Evolutionary conservation across 2,329 filamentous ascomycete genomes (phyloP), one percentile per base, ranked within the genome.

Genomic region (Aspergillus sp.): DNA sequence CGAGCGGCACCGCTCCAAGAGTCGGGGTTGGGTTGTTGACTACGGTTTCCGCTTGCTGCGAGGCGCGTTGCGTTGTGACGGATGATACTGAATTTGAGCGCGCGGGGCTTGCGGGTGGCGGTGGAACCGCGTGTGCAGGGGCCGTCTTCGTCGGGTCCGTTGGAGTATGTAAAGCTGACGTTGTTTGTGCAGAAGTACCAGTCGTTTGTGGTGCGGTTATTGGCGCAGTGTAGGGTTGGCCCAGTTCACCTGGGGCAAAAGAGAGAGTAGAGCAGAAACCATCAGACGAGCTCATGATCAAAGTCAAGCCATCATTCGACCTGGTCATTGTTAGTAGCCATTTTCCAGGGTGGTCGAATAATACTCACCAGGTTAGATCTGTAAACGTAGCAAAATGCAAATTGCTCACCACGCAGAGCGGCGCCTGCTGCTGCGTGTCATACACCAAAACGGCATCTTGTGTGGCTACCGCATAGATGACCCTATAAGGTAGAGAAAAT

Each of bases 371-470:
- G 34, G 91, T 89, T 58, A 99, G 79, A 72, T 99, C 95, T 0
- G 95, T 99, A 70, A 99, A 99, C 0, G 95, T 98, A 4, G 95
- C 93, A 73, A 93, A 96, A 74, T 99, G 95, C 63, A 99, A 78
- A 70, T 99, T 99, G 83, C 92, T 98, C 49, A 99, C 93, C 40
- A 98, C 84, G 71, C 92, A 96, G 37, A 99, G 80, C 3, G 95
- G 95, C 7, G 91, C 96, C 68, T 93, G 89, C 71, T 99, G 95
- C 70, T 99, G 95, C 0, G 95, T 99, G 75, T 99, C 95, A 70
- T 99, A 99, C 20, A 99, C 83, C 44, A 97, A 80, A 4, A 99
- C 90, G 0, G 95, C 90, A 75, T 99, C 95, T 71, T 98, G 93
- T 0, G 95, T 99, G 7, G 95, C 96, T 39, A 99, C 93, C 3